Conservation (phyloP, 352 stramenopile genomes). For the Blastocystis hominis region DNA sequence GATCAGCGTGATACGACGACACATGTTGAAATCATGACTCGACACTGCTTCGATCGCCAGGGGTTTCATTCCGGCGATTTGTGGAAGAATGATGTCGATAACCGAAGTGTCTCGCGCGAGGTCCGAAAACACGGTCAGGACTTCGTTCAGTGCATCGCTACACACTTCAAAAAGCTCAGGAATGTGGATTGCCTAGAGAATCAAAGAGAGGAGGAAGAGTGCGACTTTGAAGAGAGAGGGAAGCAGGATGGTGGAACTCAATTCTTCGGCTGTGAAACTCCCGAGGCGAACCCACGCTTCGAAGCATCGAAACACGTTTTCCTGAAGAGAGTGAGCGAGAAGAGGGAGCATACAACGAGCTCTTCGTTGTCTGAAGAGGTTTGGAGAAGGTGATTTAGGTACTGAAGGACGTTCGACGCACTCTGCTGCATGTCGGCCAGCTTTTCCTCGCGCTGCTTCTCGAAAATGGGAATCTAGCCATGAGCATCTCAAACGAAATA, state of each 20-base stretch:
- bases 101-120: not conserved
- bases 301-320: slow-evolving; percentile 4
- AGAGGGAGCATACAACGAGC: not conserved
- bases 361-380: not conserved
- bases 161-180: slow-evolving; percentile 11
- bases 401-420: not conserved
- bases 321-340: not conserved
- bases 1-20: not conserved
- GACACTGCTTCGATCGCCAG: not conserved
- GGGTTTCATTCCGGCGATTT: not conserved
- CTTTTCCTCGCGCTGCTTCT: slow-evolving; percentile 13
- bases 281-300: not conserved
- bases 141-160: slow-evolving; percentile 4
- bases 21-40: not conserved
- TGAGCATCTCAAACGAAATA: too few relatives aligned
- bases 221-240: not conserved
- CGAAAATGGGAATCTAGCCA: slow-evolving; percentile 11
- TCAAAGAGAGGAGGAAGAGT: not conserved
- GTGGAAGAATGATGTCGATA: not conserved
- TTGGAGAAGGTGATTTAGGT: not conserved
- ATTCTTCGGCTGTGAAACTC: not conserved
- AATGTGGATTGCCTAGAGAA: not conserved
- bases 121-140: not conserved
- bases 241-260: not conserved
- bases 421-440: not conserved